These are phyloP conservation scores for Davidsoniella eucalypti DNA, from an alignment of 2,329 filamentous ascomycete genomes.

Conservation along the genomic window DNA sequence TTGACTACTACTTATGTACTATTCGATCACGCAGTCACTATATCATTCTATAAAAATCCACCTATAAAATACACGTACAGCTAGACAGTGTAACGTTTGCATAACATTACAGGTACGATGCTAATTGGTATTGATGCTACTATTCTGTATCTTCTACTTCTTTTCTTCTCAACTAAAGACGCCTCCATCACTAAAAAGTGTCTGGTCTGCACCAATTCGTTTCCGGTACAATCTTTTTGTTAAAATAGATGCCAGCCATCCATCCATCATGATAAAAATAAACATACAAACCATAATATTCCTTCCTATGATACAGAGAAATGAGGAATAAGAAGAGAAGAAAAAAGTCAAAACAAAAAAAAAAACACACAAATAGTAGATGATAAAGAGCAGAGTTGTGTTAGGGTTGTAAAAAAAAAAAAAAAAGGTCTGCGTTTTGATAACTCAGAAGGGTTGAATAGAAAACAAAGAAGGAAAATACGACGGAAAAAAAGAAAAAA, in stretches of 20 bases:
- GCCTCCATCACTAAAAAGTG: not conserved
- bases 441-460: not conserved
- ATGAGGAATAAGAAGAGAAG: not conserved
- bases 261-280: not conserved
- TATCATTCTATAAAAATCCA: too few relatives aligned
- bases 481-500: not conserved
- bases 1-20: too few relatives aligned
- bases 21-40: too few relatives aligned
- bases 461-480: constrained; percentile 1
- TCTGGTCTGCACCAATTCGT: not conserved
- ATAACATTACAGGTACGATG: not conserved
- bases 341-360: not conserved
- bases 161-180: not conserved
- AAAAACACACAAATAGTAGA: not conserved
- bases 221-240: too few relatives aligned
- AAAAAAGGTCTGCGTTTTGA: not conserved
- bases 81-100: too few relatives aligned
- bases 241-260: not conserved
- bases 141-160: not conserved
- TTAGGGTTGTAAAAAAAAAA: not conserved
- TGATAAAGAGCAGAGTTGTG: not conserved
- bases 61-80: too few relatives aligned
- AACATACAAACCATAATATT: constrained; percentile 8
- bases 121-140: constrained; percentile 1
- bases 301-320: constrained; percentile 10